Conservation (phyloP, 345 rosid species). For the Rhodomyrtus tomentosa region DNA sequence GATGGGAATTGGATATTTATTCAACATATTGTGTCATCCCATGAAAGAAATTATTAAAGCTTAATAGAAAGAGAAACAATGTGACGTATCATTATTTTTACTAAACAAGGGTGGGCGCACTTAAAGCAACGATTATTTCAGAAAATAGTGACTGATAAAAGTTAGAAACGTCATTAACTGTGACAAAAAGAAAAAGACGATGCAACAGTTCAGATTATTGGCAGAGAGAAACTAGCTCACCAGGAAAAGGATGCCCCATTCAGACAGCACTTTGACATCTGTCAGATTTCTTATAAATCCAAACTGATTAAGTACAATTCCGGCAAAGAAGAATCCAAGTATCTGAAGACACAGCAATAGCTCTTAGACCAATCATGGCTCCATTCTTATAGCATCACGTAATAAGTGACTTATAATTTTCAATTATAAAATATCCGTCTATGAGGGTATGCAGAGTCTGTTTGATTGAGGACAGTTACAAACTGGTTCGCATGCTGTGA, state of each 20-base stretch:
- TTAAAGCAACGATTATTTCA: neutral
- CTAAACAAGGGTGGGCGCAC: neutral
- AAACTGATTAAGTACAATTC: constrained; percentile 84
- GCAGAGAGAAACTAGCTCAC: constrained; percentile 25
- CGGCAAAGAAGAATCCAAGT: constrained; percentile 98
- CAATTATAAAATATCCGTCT: neutral
- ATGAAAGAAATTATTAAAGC: neutral
- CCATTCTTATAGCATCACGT: neutral
- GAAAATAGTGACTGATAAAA: neutral
- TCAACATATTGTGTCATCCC: neutral
- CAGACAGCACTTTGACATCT: constrained; percentile 91
- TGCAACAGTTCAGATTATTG: neutral
- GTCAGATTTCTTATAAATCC: constrained; percentile 81
- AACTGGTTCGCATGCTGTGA: neutral
- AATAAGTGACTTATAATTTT: neutral
- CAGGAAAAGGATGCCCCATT: constrained; percentile 98
- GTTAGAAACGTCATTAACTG: neutral
- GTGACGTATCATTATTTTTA: neutral
- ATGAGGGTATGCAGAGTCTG: neutral
- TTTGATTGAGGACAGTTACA: neutral
- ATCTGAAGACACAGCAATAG: constrained; percentile 39
- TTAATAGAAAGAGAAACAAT: neutral
- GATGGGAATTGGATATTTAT: neutral
- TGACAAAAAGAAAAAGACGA: neutral
- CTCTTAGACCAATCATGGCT: neutral